phyloP scores from a whole-genome alignment of 2,329 filamentous ascomycete genomes.

The Clarireedia paspali region DNA sequence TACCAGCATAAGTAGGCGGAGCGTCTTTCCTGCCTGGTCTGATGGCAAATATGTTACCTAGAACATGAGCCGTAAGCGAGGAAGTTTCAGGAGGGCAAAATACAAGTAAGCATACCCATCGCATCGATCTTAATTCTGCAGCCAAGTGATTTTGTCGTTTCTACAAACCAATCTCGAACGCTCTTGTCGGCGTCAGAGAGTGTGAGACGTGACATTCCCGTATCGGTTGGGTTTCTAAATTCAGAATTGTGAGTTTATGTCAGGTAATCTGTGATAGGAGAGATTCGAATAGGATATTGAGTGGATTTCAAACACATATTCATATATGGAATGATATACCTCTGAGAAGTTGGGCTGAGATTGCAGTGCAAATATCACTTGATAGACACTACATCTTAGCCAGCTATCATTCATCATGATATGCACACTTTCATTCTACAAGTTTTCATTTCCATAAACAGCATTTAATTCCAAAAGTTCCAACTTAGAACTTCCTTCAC shows the following conservation, averaged over 20 bases:
- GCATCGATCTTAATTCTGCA: slow-evolving; percentile 62
- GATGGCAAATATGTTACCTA: slow-evolving; percentile 64
- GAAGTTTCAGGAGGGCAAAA: background rate
- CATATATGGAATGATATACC: too few species aligned
- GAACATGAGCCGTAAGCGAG: background rate
- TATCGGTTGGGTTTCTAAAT: slow-evolving; percentile 47
- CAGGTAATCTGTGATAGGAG: background rate
- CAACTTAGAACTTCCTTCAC: too few species aligned
- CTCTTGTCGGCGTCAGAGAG: slow-evolving; percentile 64
- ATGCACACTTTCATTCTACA: too few species aligned
- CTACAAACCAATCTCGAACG: slow-evolving; percentile 68
- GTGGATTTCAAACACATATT: too few species aligned
- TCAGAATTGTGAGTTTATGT: background rate
- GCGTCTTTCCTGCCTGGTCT: slow-evolving; percentile 53
- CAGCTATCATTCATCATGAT: too few species aligned
- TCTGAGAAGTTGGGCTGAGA: too few species aligned
- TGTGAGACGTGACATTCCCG: slow-evolving; percentile 69
- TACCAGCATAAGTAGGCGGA: slow-evolving; percentile 61
- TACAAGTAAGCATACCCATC: slow-evolving; percentile 46
- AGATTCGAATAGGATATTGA: background rate
- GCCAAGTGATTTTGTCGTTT: slow-evolving; percentile 53
- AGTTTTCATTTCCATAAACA: too few species aligned
- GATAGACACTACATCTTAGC: too few species aligned
- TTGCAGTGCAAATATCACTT: too few species aligned
- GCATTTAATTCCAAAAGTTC: too few species aligned